Evolutionary conservation across 768 basidiomycete genomes (phyloP), one percentile per base, ranked within the genome.

Genomic region (Lactarius pseudohatsudake): DNA sequence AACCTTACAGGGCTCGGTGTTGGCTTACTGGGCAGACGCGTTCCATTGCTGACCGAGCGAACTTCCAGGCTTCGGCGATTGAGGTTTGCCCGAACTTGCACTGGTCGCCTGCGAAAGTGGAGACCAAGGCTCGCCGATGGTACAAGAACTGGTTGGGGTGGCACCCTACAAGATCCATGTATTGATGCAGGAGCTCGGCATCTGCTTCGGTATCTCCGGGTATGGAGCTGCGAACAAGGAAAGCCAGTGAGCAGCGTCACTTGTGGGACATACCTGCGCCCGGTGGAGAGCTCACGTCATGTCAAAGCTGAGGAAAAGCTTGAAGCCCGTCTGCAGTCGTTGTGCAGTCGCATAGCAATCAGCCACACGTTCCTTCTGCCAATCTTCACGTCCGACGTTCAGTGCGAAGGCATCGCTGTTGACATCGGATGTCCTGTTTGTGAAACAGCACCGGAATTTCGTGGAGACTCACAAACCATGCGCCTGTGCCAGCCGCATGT

Each of bases 281-380:
- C 36, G 7, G 4, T 20, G 56, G 22, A 32, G 47, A 26, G 22
- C 61, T 38, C 62, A 77, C 76, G 72, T 72, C 78, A 80, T 78
- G 66, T 80, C 79, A 65, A 80, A 76, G 59, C 72, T 76, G 20
- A 80, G 43, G 66, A 79, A 79, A 36, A 80, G 58, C 70, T 75
- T 75, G 75, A 79, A 78, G 13, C 50, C 62, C 43, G 64, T 65
- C 3, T 65, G 64, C 30, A 81, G 81, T 58, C 82, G 77, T 20
- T 72, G 72, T 4, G 88, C 88, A 38, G 87, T 85, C 54, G 80
- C 72, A 72, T 85, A 91, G 50, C 70, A 71, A 22, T 69, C 70
- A 1, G 45, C 22, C 2, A 73, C 71, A 3, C 73, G 69, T 7
- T 60, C 64, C 26, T 41, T 61, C 53, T 75, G 75, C 75, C 74